Evolutionary conservation across 208 protist species (phyloP).

Genomic region (Eutreptiella sp.): DNA sequence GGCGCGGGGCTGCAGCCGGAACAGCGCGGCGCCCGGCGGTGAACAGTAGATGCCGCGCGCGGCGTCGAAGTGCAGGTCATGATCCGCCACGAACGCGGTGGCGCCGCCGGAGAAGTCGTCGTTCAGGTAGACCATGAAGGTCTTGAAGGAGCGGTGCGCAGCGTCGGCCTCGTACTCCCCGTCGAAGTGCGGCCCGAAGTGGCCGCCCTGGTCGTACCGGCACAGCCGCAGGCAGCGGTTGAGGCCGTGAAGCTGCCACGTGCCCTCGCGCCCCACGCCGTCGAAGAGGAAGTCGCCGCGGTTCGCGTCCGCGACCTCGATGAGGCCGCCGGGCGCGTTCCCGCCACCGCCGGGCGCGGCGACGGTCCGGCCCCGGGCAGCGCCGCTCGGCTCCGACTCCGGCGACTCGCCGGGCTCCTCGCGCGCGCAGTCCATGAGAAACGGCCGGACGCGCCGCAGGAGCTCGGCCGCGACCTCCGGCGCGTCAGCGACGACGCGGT

Average conservation of each 20-base stretch:
- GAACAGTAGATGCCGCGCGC: not conserved
- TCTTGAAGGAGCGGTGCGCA: conserved; percentile 76
- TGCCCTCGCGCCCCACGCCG: too few species aligned
- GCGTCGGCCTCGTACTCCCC: conserved; percentile 71
- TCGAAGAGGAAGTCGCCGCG: too few species aligned
- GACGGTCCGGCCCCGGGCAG: too few species aligned
- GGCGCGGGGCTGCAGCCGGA: not conserved
- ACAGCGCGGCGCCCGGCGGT: not conserved
- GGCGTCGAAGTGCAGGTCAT: conserved; percentile 47
- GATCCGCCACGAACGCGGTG: conserved; percentile 60
- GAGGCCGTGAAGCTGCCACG: conserved; percentile 60
- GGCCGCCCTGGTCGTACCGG: conserved; percentile 64
- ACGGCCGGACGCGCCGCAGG: too few species aligned
- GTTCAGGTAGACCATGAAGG: conserved; percentile 78
- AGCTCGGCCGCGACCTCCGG: too few species aligned
- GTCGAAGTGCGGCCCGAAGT: conserved; percentile 83
- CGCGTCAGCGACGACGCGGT: too few species aligned
- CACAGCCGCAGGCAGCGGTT: conserved; percentile 66
- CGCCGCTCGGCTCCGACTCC: too few species aligned
- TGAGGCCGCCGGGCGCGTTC: too few species aligned
- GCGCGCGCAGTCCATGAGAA: too few species aligned
- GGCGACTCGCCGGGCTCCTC: too few species aligned
- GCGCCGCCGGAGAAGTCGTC: conserved; percentile 61
- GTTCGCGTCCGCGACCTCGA: too few species aligned
- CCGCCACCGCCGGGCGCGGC: too few species aligned